Percentiles rank a stretch among this genome's conserved stretches.
Evolutionary conservation across 345 rosid species (phyloP).

Genomic region (Pugionium cornutum): DNA sequence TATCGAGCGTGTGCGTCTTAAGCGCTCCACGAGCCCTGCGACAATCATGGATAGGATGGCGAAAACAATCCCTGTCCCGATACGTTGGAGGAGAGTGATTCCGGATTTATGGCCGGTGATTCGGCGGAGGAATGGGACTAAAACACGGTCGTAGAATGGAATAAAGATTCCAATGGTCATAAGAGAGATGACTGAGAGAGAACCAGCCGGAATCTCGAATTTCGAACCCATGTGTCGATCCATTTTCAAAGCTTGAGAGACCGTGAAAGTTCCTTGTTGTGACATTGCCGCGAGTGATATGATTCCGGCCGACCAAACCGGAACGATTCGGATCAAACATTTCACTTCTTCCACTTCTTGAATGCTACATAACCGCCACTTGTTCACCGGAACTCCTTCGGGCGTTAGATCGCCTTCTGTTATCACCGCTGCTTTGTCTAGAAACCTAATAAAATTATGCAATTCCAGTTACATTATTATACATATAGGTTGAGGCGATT

Average conservation of each 20-base stretch:
- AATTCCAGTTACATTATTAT: not conserved
- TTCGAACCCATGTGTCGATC: constrained; percentile 58
- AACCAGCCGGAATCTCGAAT: no score
- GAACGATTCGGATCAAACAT: constrained; percentile 34
- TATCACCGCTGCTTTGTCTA: constrained; percentile 68
- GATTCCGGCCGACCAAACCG: constrained; percentile 64
- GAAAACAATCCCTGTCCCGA: constrained; percentile 41
- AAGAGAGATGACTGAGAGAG: constrained; percentile 44
- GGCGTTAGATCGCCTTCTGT: constrained; percentile 50
- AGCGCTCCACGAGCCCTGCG: constrained; percentile 65
- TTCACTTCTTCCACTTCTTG: no score
- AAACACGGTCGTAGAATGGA: constrained; percentile 61
- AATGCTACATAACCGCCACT: no score
- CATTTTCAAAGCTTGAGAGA: constrained; percentile 84
- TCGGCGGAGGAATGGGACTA: constrained; percentile 48
- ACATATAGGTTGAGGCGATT: not conserved
- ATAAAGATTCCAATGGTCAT: constrained; percentile 49
- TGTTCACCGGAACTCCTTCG: constrained; percentile 45
- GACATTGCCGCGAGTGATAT: constrained; percentile 69
- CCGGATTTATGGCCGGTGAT: constrained; percentile 44
- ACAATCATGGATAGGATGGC: constrained; percentile 66
- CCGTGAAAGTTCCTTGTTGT: constrained; percentile 73
- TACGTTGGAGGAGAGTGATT: constrained; percentile 71
- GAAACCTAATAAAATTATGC: constrained; percentile 41
- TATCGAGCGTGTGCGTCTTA: constrained; percentile 54